Evolutionary conservation across 805 yeast genomes (phyloP), one percentile per base, ranked within the genome.

Genomic region (Zygosaccharomyces kombuchaensis): DNA sequence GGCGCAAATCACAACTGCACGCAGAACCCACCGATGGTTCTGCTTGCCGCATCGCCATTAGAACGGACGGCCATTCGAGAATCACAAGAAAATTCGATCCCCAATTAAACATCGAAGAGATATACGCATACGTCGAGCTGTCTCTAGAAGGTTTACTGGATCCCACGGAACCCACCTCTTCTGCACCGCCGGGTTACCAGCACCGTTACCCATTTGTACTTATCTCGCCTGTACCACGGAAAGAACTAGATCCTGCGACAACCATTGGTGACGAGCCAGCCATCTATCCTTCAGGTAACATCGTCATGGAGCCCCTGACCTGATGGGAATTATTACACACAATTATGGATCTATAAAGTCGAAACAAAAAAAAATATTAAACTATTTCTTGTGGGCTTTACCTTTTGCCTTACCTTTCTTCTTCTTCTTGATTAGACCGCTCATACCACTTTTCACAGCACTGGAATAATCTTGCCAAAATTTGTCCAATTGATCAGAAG

Each of bases 401-500:
- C 44, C 44, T 35, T 47, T 51, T 63, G 71, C 53, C 68, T 72
- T 74, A 61, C 75, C 73, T 70, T 78, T 81, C 69, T 75, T 77
- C 73, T 87, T 87, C 48, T 85, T 87, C 70, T 84, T 87, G 60
- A 80, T 77, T 63, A 90, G 73, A 1, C 96, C 96, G 2, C 70
- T 69, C 64, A 86, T 79, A 4, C 93, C 90, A 17, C 72, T 60
- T 61, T 87, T 89, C 45, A 89, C 72, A 0, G 77, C 77, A 35
- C 78, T 80, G 1, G 87, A 68, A 66, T 89, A 90, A 21, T 80
- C 81, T 35, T 65, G 63, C 96, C 96, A 90, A 63, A 90, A 90
- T 48, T 70, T 63, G 51, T 82, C 87, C 53, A 90, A 69, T 2
- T 76, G 67, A 1, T 72, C 76, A 0, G 81, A 70, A 22, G 76